Evolutionary conservation across 2,329 filamentous ascomycete species (phyloP), one percentile per base, ranked within the genome.

Genomic region (Leptoxyphium fumago): DNA sequence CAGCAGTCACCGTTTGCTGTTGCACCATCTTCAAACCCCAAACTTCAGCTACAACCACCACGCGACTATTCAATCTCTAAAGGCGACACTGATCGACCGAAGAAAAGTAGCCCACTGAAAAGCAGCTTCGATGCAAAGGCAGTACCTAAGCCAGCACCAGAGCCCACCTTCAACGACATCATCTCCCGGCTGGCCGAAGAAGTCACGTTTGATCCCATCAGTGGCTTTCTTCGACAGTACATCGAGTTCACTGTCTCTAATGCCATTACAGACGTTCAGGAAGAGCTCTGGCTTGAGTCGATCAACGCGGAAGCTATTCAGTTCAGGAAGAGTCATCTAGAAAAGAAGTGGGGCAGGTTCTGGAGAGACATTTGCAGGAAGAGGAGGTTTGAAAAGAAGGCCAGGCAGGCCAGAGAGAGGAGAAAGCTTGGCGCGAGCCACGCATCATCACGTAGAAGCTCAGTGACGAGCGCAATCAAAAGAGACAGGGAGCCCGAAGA

Each of bases 211-310:
- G 57, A 64, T 28, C 53, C 56, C 0, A 52, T 54, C n/a, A 50
- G 57, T 1, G 68, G 68, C n/a, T 53, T 70, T 15, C 50, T 71
- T 30, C 55, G 64, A 44, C 67, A 71, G 44, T 70, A 62, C 45
- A 51, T 71, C 21, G 65, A 69, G 38, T 64, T 62, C 39, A 52
- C 54, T 40, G 55, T 63, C 18, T 51, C 54, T 4, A 54, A 58
- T 10, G 54, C 64, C 10, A 59, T 65, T n/a, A 52, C 55, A 2
- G 53, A 58, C 29, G 54, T 55, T 2, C 53, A 60, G 39, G 58
- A 58, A 40, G 45, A 61, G 41, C 46, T 62, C 30, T 54, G 61
- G 43, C 45, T 54, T 14, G 60, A 60, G 42, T 51, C 49, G 18
- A 46, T 54, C 38, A 52, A 52, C 32, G 51, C 45, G 42, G 48